phyloP scores from a whole-genome alignment of 495 filamentous ascomycete species.

The Penicillium tannophilum region DNA sequence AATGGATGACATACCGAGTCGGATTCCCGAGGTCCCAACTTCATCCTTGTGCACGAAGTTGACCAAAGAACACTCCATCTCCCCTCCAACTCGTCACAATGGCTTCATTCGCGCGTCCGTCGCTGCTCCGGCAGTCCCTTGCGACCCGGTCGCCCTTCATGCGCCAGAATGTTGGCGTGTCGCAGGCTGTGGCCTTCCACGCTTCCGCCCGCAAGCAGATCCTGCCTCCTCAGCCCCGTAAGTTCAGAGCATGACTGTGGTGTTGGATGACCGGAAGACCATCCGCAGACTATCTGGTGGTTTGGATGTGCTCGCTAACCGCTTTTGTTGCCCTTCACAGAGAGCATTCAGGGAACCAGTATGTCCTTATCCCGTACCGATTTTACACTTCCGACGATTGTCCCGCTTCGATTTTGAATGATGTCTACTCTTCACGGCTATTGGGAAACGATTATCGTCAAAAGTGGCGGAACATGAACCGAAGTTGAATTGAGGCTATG shows the following conservation, averaged over 20 bases:
- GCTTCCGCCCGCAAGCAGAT: constrained; percentile 66
- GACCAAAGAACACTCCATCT: constrained; percentile 22
- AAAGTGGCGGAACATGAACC: neutral
- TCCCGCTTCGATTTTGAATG: constrained; percentile 7
- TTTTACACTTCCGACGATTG: constrained; percentile 8
- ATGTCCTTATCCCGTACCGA: constrained; percentile 35
- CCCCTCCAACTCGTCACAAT: constrained; percentile 36
- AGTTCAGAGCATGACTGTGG: constrained; percentile 31
- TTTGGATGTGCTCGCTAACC: constrained; percentile 24
- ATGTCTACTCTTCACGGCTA: constrained; percentile 2
- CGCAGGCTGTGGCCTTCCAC: constrained; percentile 69
- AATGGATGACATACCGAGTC: constrained; percentile 48
- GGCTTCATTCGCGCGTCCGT: constrained; percentile 48
- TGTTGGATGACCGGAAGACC: neutral
- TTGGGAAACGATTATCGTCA: neutral
- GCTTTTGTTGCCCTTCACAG: constrained; percentile 44
- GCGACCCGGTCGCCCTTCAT: constrained; percentile 42
- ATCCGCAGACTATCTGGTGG: neutral
- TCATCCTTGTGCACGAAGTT: constrained; percentile 36
- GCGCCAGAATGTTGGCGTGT: constrained; percentile 43
- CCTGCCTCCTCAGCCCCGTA: constrained; percentile 70
- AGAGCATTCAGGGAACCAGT: constrained; percentile 79
- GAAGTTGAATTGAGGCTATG: neutral
- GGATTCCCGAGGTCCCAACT: constrained; percentile 50
- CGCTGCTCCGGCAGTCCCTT: constrained; percentile 42